A percentile compares a stretch with the other conserved stretches of the same genome.
Conservation (phyloP, 2,329 filamentous ascomycete genomes). For the Bretziella fagacearum region DNA sequence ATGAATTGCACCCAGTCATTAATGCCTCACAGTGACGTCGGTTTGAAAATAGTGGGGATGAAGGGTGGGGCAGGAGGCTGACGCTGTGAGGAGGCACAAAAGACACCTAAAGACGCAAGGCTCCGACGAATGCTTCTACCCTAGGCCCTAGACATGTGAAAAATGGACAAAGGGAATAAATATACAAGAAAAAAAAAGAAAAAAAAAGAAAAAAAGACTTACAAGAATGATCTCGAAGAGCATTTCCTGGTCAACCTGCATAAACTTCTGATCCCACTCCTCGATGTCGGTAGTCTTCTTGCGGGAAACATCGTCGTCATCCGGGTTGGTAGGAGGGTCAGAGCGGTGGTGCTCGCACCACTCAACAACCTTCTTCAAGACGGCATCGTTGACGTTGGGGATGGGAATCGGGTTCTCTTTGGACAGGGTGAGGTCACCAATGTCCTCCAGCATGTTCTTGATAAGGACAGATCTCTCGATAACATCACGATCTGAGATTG, state of each 20-base stretch:
- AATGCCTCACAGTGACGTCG: too few relatives aligned
- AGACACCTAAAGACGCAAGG: too few relatives aligned
- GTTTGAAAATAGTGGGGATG: neutral
- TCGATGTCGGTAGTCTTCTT: slow-evolving; percentile 99
- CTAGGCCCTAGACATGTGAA: too few relatives aligned
- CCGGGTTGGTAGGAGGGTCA: slow-evolving; percentile 64
- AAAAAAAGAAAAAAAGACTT: slow-evolving; percentile 23
- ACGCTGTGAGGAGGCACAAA: neutral
- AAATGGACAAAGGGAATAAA: too few relatives aligned
- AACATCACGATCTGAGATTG: slow-evolving; percentile 52
- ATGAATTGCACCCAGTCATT: too few relatives aligned
- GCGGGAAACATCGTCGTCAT: slow-evolving; percentile 82
- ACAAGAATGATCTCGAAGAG: slow-evolving; percentile 97
- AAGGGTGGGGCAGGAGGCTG: slow-evolving; percentile 4
- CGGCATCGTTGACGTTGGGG: slow-evolving; percentile 82
- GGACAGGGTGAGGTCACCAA: slow-evolving; percentile 46
- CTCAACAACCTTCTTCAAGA: slow-evolving; percentile 90
- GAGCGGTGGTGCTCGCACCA: slow-evolving; percentile 94
- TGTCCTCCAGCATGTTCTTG: slow-evolving; percentile 95
- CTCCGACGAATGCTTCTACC: too few relatives aligned
- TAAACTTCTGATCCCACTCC: slow-evolving; percentile 99
- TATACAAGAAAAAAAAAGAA: neutral
- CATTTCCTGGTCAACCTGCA: slow-evolving; percentile 99
- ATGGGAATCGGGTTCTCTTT: slow-evolving; percentile 63
- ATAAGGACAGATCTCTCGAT: slow-evolving; percentile 87